A percentile compares a stretch with the other conserved stretches of the same genome.
Conservation (phyloP, 2,329 filamentous ascomycete genomes). For the Parastagonospora nodorum region DNA sequence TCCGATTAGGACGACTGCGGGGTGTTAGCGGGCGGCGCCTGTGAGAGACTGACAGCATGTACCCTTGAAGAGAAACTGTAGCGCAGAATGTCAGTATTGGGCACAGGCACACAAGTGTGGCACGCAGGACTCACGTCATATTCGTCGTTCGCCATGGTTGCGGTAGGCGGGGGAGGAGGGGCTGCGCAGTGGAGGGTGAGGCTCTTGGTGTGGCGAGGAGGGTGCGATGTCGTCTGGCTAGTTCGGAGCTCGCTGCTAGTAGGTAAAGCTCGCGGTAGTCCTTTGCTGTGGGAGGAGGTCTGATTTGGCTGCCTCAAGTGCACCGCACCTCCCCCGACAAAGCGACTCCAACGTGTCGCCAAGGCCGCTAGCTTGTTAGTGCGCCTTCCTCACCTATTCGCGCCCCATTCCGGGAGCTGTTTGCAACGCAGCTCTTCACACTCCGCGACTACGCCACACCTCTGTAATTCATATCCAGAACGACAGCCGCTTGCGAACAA, state of each 20-base stretch:
- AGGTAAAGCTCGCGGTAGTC: conserved; percentile 4
- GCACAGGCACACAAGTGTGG: conserved; percentile 21
- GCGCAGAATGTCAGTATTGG: conserved; percentile 29
- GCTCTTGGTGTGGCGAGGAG: conserved; percentile 10
- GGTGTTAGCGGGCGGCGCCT: conserved; percentile 37
- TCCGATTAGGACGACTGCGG: conserved; percentile 92
- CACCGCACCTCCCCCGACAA: conserved; percentile 7
- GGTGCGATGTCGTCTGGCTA: conserved; percentile 9
- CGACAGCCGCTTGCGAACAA: no score
- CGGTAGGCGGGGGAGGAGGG: conserved; percentile 33
- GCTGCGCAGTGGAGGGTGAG: conserved; percentile 14
- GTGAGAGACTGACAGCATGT: conserved; percentile 30
- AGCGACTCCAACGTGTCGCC: conserved; percentile 4
- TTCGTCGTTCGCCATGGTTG: conserved; percentile 96
- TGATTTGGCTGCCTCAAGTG: conserved; percentile 7
- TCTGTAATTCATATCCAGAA: no score
- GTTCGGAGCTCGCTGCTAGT: conserved; percentile 3
- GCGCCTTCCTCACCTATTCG: neutral
- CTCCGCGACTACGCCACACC: no score
- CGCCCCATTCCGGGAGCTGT: no score
- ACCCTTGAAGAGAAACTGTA: conserved; percentile 99
- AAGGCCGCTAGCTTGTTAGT: conserved; percentile 2
- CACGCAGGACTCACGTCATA: conserved; percentile 80
- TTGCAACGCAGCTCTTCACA: no score
- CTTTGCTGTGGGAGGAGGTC: conserved; percentile 1